A percentile compares a stretch with the other conserved stretches of the same genome.
These are phyloP conservation scores for Alternaria brassicicola DNA, from an alignment of 2,329 filamentous ascomycete genomes.

Conservation along the genomic window DNA sequence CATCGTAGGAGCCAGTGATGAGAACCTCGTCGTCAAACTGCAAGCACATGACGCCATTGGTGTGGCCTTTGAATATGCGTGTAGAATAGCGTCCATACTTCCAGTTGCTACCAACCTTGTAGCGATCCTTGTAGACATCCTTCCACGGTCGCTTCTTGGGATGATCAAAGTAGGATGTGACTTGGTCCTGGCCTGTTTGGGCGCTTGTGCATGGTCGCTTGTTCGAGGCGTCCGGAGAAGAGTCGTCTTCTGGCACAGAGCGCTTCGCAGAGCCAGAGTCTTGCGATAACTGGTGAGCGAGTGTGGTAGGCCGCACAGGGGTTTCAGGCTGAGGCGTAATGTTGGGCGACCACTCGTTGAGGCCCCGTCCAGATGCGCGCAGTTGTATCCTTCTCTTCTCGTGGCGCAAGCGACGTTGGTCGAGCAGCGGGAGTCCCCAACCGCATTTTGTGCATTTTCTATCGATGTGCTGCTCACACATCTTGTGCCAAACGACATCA, in stretches of 20 bases:
- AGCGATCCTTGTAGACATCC: slow-evolving; percentile 92
- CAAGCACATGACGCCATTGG: slow-evolving; percentile 81
- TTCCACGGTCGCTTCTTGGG: slow-evolving; percentile 77
- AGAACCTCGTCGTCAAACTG: slow-evolving; percentile 88
- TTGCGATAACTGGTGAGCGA: slow-evolving; percentile 20
- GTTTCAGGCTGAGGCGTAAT: slow-evolving; percentile 57
- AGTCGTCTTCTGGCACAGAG: slow-evolving; percentile 29
- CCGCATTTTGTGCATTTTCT: slow-evolving; percentile 93
- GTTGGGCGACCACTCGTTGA: slow-evolving; percentile 60
- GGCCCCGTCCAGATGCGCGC: slow-evolving; percentile 64
- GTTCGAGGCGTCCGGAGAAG: slow-evolving; percentile 31
- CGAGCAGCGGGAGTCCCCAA: slow-evolving; percentile 88
- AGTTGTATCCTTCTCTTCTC: slow-evolving; percentile 85
- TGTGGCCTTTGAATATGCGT: slow-evolving; percentile 83
- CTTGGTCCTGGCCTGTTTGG: slow-evolving; percentile 32
- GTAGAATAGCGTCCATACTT: slow-evolving; percentile 89
- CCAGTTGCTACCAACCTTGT: slow-evolving; percentile 97
- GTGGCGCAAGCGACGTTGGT: slow-evolving; percentile 83
- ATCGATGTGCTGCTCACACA: slow-evolving; percentile 98
- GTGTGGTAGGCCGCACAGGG: slow-evolving; percentile 11
- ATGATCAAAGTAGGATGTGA: slow-evolving; percentile 58
- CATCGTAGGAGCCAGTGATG: slow-evolving; percentile 93
- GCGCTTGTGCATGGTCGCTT: slow-evolving; percentile 46
- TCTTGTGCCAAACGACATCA: slow-evolving; percentile 95
- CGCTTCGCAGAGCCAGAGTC: slow-evolving; percentile 37